phyloP scores from a whole-genome alignment of 1,139 yeast species.

The Kodamaea suecica region DNA sequence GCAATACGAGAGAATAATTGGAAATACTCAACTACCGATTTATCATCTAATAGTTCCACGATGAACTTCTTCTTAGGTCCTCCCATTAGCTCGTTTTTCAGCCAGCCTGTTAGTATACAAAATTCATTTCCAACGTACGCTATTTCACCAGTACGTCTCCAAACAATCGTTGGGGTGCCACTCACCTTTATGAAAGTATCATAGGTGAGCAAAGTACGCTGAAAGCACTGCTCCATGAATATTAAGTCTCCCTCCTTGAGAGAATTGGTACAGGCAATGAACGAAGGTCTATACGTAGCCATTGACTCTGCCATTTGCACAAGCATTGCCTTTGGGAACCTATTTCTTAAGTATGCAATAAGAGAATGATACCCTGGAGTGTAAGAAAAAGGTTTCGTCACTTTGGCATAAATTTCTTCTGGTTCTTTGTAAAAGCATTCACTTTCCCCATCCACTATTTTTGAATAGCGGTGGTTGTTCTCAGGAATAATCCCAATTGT shows the following conservation, averaged over 20 bases:
- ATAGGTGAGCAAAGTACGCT: conserved; percentile 83
- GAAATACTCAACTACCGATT: conserved; percentile 82
- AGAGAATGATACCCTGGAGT: conserved; percentile 88
- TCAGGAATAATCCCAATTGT: conserved; percentile 51
- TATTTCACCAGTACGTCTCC: conserved; percentile 95
- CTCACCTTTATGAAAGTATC: conserved; percentile 78
- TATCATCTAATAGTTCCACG: conserved; percentile 86
- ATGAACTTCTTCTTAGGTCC: conserved; percentile 62
- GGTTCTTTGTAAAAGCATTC: conserved; percentile 54
- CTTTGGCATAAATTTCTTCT: conserved; percentile 74
- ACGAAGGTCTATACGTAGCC: conserved; percentile 87
- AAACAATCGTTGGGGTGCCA: conserved; percentile 92
- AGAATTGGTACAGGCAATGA: conserved; percentile 88
- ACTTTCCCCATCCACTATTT: conserved; percentile 19
- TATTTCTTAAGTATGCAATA: conserved; percentile 63
- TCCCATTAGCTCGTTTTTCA: conserved; percentile 59
- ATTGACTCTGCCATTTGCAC: conserved; percentile 84
- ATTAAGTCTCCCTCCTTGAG: conserved; percentile 86
- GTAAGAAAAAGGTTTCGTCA: conserved; percentile 75
- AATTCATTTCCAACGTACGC: conserved; percentile 94
- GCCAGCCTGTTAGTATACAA: conserved; percentile 88
- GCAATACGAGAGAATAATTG: conserved; percentile 81
- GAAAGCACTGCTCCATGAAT: conserved; percentile 95
- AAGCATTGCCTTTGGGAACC: conserved; percentile 69
- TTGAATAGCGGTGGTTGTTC: conserved; percentile 25